These are phyloP conservation scores for Trametes cubensis DNA, from an alignment of 768 basidiomycete species.

Conservation along the genomic window DNA sequence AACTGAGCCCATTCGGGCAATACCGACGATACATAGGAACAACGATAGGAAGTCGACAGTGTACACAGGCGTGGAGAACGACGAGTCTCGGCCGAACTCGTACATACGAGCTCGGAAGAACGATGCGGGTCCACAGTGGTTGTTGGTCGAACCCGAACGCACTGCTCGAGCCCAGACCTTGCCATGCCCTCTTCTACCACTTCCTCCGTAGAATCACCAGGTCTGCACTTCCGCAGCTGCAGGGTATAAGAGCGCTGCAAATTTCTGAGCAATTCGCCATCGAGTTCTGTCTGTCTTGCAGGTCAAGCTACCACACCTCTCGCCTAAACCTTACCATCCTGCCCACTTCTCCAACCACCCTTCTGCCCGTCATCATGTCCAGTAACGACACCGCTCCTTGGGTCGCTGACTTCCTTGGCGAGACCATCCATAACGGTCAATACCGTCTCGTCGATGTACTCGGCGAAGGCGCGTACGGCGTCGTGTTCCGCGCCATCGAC, in stretches of 20 bases:
- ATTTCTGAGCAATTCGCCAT: neutral
- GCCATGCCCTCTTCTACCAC: neutral
- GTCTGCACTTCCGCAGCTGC: neutral
- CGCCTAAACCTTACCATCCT: neutral
- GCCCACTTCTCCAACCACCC: neutral
- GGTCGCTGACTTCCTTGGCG: slow-evolving; percentile 23
- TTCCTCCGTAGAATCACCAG: neutral
- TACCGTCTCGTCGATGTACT: slow-evolving; percentile 28
- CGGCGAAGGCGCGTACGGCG: slow-evolving; percentile 33
- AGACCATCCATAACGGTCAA: slow-evolving; percentile 29
- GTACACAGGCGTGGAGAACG: no score
- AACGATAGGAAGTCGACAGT: no score
- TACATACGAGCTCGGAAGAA: neutral
- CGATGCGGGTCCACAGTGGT: neutral
- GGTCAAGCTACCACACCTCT: slow-evolving; percentile 14
- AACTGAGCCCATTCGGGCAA: no score
- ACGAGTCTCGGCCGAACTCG: no score
- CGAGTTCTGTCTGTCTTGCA: slow-evolving; percentile 15
- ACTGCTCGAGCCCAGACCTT: neutral
- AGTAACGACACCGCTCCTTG: slow-evolving; percentile 7
- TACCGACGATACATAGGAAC: no score
- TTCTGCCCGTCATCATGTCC: neutral
- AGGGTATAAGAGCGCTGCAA: neutral
- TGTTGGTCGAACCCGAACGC: neutral
- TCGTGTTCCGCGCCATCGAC: slow-evolving; percentile 33